These are phyloP conservation scores for Penicillium sp. DNA, from an alignment of 2,329 filamentous ascomycete genomes.

Conservation along the genomic window DNA sequence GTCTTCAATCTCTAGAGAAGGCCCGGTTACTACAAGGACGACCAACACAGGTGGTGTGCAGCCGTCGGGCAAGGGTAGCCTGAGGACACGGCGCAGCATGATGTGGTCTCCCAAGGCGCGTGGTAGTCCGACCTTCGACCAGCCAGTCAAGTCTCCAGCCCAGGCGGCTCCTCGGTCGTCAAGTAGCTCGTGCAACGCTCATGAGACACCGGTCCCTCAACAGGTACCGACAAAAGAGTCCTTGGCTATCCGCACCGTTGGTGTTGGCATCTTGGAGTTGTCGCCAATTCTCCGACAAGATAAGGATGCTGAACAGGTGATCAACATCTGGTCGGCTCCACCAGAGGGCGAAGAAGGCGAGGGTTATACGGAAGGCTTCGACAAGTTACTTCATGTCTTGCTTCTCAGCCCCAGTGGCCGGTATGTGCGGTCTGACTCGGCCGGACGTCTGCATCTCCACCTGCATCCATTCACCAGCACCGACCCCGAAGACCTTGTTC, in stretches of 20 bases:
- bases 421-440: conserved; percentile 66
- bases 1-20: conserved; percentile 35
- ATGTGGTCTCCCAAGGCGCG: conserved; percentile 42
- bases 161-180: conserved; percentile 32
- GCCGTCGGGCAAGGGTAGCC: conserved; percentile 33
- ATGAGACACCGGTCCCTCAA: conserved; percentile 23
- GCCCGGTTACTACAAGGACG: conserved; percentile 25
- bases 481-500: conserved; percentile 76
- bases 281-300: conserved; percentile 68
- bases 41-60: conserved; percentile 25
- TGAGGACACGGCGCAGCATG: conserved; percentile 43
- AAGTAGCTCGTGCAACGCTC: conserved; percentile 27
- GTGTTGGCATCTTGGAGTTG: conserved; percentile 71
- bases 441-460: conserved; percentile 74
- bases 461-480: conserved; percentile 71
- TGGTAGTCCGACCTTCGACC: conserved; percentile 29
- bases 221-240: conserved; percentile 29
- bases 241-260: conserved; percentile 62
- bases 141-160: conserved; percentile 23
- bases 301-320: conserved; percentile 68
- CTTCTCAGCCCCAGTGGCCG: conserved; percentile 67
- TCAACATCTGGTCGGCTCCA: conserved; percentile 70
- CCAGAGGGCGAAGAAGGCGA: conserved; percentile 54
- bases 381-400: conserved; percentile 68
- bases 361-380: conserved; percentile 62